phyloP scores from a whole-genome alignment of 2,329 filamentous ascomycete species.

The Macrophomina pseudophaseolina region DNA sequence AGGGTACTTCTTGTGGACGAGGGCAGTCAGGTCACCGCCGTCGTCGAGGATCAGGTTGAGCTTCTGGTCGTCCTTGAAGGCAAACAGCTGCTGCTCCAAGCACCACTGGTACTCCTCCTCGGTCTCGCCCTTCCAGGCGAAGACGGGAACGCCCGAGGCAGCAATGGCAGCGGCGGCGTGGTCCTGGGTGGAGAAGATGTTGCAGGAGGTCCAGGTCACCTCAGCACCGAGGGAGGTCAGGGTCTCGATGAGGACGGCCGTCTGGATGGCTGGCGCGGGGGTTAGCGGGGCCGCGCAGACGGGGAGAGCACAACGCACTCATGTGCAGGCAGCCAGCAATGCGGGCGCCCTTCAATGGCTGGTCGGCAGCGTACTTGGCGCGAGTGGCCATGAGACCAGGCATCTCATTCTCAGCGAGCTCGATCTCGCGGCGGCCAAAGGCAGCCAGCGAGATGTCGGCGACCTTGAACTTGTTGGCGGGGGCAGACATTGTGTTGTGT shows the following conservation, averaged over 20 bases:
- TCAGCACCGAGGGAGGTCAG: slow-evolving; percentile 92
- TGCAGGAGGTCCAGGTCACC: slow-evolving; percentile 98
- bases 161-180: slow-evolving; percentile 98
- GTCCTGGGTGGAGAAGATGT: slow-evolving; percentile 99
- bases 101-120: slow-evolving; percentile 99
- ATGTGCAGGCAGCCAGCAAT: slow-evolving; percentile 99
- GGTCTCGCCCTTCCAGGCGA: slow-evolving; percentile 87
- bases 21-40: slow-evolving; percentile 93
- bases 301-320: slow-evolving; percentile 62
- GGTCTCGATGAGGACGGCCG: slow-evolving; percentile 98
- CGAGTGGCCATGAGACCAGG: slow-evolving; percentile 97
- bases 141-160: slow-evolving; percentile 87
- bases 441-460: slow-evolving; percentile 95
- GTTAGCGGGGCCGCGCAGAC: slow-evolving; percentile 29
- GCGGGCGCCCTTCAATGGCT: slow-evolving; percentile 91
- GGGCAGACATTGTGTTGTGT: slow-evolving; percentile 64
- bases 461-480: slow-evolving; percentile 96
- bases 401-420: slow-evolving; percentile 92
- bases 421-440: slow-evolving; percentile 98
- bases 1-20: slow-evolving; percentile 98
- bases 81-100: slow-evolving; percentile 93
- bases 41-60: slow-evolving; percentile 99
- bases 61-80: slow-evolving; percentile 96
- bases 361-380: slow-evolving; percentile 86
- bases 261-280: slow-evolving; percentile 77